A percentile compares a stretch with the other conserved stretches of the same genome.
phyloP scores from a whole-genome alignment of 306 rosid genomes.

The Quercus agrifolia region DNA sequence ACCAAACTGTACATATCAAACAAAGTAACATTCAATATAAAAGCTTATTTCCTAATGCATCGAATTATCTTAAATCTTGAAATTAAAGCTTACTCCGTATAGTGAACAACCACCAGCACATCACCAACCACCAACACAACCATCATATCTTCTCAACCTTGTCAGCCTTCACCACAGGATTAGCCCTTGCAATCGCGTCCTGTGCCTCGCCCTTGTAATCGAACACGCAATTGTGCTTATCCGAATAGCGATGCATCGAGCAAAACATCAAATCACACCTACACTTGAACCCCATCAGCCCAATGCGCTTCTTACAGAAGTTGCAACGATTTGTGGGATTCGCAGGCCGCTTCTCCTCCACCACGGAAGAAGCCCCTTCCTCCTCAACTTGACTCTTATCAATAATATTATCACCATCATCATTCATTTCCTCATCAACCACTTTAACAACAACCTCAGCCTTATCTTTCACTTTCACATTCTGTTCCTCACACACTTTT shows the following conservation, averaged over 20 bases:
- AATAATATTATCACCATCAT: not conserved
- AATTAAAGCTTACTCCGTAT: not conserved
- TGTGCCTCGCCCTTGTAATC: conserved; percentile 17
- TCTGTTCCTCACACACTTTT: not conserved
- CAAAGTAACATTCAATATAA: not conserved
- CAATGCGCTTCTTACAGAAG: conserved; percentile 20
- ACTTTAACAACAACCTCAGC: conserved; percentile 1
- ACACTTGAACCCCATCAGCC: conserved; percentile 19
- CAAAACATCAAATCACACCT: conserved; percentile 20
- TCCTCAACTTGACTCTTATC: conserved; percentile 6
- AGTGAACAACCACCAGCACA: not conserved
- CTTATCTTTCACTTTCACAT: not conserved
- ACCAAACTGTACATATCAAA: conserved; percentile 7
- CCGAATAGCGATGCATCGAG: conserved; percentile 21
- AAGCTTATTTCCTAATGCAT: not conserved
- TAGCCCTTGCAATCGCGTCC: conserved; percentile 19
- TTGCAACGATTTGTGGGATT: conserved; percentile 19
- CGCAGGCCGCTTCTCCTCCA: not conserved
- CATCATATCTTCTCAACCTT: conserved; percentile 24
- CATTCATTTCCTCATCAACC: conserved; percentile 2
- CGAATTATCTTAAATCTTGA: not conserved
- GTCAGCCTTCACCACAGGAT: conserved; percentile 24
- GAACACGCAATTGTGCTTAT: conserved; percentile 21
- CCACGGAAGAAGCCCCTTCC: conserved; percentile 15
- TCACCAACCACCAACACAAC: not conserved